Evolutionary conservation across 2,329 filamentous ascomycete genomes (phyloP).

Genomic region (Phaeoacremonium minimum): DNA sequence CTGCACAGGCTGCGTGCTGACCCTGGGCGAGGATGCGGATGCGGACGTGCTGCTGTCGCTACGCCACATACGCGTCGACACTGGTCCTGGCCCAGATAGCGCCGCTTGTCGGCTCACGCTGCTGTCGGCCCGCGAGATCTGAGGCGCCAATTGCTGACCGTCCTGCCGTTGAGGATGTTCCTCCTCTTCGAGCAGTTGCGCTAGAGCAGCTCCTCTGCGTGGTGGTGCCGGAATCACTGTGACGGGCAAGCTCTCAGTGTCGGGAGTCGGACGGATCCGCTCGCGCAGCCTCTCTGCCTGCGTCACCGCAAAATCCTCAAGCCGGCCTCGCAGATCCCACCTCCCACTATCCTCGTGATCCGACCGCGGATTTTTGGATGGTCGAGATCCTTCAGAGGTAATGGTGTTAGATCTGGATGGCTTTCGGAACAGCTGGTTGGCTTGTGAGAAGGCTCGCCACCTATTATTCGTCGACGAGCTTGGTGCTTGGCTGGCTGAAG

Average conservation of each 20-base stretch:
- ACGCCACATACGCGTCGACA: conserved; percentile 7
- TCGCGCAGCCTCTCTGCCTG: conserved; percentile 59
- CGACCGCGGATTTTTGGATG: conserved; percentile 9
- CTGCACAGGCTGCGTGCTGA: too few relatives aligned
- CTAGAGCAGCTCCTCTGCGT: conserved; percentile 51
- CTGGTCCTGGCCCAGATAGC: conserved; percentile 2
- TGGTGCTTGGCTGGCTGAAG: conserved; percentile 12
- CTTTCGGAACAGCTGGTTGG: conserved; percentile 19
- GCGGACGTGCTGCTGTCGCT: conserved; percentile 5
- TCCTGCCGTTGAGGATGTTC: conserved; percentile 15
- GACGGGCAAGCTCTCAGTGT: conserved; percentile 52
- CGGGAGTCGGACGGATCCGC: conserved; percentile 46
- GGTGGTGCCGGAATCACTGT: conserved; percentile 59
- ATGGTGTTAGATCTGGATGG: conserved; percentile 5
- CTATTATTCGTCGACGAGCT: conserved; percentile 12
- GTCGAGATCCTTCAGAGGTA: conserved; percentile 4
- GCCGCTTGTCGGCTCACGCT: not conserved
- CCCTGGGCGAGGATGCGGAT: not conserved
- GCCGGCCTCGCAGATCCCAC: conserved; percentile 53
- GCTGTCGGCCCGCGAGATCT: not conserved
- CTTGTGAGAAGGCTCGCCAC: conserved; percentile 24
- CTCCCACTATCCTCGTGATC: conserved; percentile 18
- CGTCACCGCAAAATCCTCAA: conserved; percentile 58
- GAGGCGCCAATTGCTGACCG: not conserved
- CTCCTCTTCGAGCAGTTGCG: conserved; percentile 54